Evolutionary conservation across 1,284 basidiomycete species (phyloP), one percentile per base, ranked within the genome.

Genomic region (Blastosporella zonata): DNA sequence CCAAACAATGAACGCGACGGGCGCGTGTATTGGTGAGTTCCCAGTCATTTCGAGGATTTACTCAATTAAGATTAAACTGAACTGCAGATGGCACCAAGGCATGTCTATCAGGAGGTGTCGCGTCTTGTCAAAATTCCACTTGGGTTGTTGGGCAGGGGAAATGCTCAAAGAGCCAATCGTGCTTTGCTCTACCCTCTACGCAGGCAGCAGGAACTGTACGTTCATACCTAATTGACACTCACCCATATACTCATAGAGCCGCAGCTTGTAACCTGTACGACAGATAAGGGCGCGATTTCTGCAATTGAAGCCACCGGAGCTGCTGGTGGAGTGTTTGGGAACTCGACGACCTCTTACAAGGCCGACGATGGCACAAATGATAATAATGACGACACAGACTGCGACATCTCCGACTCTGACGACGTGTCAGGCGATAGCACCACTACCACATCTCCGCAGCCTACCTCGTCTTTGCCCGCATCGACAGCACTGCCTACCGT

Each of bases 191-290:
- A 18, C 79, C 78, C 1, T 66, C 65, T 3, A 50, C 73, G 12
- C 62, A 43, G 15, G 47, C 56, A 25, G 40, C 61, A n/a, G 78
- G 78, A 49, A 70, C 69, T 9, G 79, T 81, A 58, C 47, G 75
- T 66, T 9, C 12, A n/a, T 28, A 18, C 9, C 41, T 7, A n/a
- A 17, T 21, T 18, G 34, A 27, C n/a, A 29, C 13, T 44, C 25
- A 47, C 40, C 20, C 28, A 31, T 34, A 6, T 42, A 39, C 41
- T 43, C 2, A 34, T 1, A n/a, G n/a, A n/a, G n/a, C n/a, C n/a
- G n/a, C 51, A 81, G 78, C 56, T 61, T 18, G 50, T 79, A 17
- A 62, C 65, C 2, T 82, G 79, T 61, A 77, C 77, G 2, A 75
- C 70, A 51, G 61, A 72, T 49, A 60, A 59, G 12, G 70, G 64